phyloP scores from a whole-genome alignment of 352 stramenopile genomes.

The Elongisporangium prolatum region DNA sequence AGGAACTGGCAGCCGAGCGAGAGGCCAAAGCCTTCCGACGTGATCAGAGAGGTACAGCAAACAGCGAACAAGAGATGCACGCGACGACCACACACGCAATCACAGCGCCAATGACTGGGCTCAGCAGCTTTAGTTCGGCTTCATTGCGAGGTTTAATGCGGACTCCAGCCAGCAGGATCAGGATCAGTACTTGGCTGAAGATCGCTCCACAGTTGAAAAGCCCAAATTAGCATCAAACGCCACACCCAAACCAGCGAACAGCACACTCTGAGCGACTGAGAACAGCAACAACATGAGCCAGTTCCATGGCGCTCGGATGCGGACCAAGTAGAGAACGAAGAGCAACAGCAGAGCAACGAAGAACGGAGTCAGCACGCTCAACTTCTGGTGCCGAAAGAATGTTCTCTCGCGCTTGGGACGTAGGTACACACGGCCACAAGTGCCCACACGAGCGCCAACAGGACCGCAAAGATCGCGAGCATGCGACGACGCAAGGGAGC shows the following conservation, averaged over 20 bases:
- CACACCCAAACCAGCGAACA: conserved; percentile 30
- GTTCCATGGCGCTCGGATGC: conserved; percentile 36
- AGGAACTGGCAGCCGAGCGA: conserved; percentile 36
- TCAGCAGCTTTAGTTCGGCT: conserved; percentile 18
- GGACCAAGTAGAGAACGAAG: conserved; percentile 28
- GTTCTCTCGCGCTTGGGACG: too few species aligned
- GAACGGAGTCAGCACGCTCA: neutral
- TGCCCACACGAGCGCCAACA: conserved; percentile 28
- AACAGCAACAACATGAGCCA: conserved; percentile 41
- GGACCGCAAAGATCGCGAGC: conserved; percentile 36
- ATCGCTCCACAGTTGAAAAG: conserved; percentile 33
- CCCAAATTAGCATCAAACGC: conserved; percentile 31
- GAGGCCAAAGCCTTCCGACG: conserved; percentile 26
- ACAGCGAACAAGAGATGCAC: conserved; percentile 15
- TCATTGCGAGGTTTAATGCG: conserved; percentile 5
- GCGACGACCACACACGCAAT: conserved; percentile 23
- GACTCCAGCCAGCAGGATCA: conserved; percentile 30
- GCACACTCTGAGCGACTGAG: conserved; percentile 24
- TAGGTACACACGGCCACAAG: conserved; percentile 7
- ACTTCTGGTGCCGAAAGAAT: too few species aligned
- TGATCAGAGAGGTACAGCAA: conserved; percentile 26
- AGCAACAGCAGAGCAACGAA: conserved; percentile 25
- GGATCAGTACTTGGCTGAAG: conserved; percentile 38
- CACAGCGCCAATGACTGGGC: conserved; percentile 18
- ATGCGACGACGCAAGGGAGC: conserved; percentile 45